Percentiles rank a stretch among this genome's conserved stretches.
Evolutionary conservation across 2,329 filamentous ascomycete species (phyloP).

Genomic region (Clarireedia hainanense): DNA sequence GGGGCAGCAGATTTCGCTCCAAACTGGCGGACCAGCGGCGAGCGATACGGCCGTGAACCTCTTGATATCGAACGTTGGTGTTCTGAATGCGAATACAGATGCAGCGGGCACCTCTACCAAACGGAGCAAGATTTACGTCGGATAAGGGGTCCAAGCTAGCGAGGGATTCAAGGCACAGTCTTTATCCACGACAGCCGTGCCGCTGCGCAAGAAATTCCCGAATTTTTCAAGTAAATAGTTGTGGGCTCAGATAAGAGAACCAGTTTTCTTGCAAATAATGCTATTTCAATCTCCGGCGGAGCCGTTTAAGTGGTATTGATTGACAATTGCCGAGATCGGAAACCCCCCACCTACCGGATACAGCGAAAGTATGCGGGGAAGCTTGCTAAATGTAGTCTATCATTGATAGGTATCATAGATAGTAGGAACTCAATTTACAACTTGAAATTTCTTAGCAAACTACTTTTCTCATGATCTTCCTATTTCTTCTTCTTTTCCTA

Average conservation of each 20-base stretch:
- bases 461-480: background rate
- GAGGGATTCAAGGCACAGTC: background rate
- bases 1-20: slow-evolving; percentile 15
- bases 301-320: background rate
- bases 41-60: slow-evolving; percentile 18
- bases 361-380: background rate
- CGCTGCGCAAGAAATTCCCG: too few relatives aligned
- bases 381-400: background rate
- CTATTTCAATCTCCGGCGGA: too few relatives aligned
- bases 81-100: slow-evolving; percentile 19
- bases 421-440: background rate
- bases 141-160: background rate
- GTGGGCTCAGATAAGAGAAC: too few relatives aligned
- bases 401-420: background rate
- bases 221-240: too few relatives aligned
- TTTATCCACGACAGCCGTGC: background rate
- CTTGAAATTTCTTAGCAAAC: too few relatives aligned
- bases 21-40: slow-evolving; percentile 3
- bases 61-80: slow-evolving; percentile 22
- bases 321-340: slow-evolving; percentile 3
- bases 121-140: background rate
- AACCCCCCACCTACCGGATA: background rate
- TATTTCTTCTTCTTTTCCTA: background rate
- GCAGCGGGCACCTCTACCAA: slow-evolving; percentile 15
- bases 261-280: too few relatives aligned